Base-by-base conservation (phyloP, 228 moss, liverwort and hornwort species). In the Sphagnum fallax region DNA sequence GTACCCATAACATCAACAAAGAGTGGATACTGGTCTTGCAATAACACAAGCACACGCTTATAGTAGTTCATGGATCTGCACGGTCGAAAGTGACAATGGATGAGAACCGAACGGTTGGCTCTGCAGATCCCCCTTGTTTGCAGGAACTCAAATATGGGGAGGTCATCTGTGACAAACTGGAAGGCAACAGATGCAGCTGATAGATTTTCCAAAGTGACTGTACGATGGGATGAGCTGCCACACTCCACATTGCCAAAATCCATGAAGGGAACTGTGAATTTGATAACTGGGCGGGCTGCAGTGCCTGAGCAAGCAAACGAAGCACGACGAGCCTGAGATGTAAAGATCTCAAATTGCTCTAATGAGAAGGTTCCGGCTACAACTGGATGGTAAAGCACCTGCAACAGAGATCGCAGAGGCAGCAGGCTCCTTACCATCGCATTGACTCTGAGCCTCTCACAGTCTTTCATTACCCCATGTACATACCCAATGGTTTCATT, bases 281-380 rank as follows among this genome's bases (percentile, higher is more conserved):
- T 91, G 63, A 97, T 77, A 51, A 85, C 10, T 52, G 97, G 97
- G 52, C 97, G 84, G 63, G 90, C 82, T 55, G 97, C 91, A 10
- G 88, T 97, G 78, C 97, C 97, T 83, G 97, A 88, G 93, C 97
- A 97, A 83, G 93, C 77, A 83, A 97, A 97, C 67, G 89, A 78
- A 69, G 91, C 97, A 89, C 91, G 93, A 76, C 91, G 88, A 84
- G 84, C 93, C 75, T 91, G 91, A 84, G 90, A 88, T 76, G 93
- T 93, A 71, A 91, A 81, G 67, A 93, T 89, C 81, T 93, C 93
- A 91, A 97, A 97, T 76, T 97, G 93, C 81, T 97, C 93, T 73
- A 83, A 80, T 77, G 87, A 91, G 82, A 90, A 91, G 71, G 87
- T 89, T 74, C 93, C 91, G 75, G 97, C 97, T 76, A 89, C 89